Base-by-base conservation (phyloP, 164 flowering plant genomes). In the Chimonanthus salicifolius region DNA sequence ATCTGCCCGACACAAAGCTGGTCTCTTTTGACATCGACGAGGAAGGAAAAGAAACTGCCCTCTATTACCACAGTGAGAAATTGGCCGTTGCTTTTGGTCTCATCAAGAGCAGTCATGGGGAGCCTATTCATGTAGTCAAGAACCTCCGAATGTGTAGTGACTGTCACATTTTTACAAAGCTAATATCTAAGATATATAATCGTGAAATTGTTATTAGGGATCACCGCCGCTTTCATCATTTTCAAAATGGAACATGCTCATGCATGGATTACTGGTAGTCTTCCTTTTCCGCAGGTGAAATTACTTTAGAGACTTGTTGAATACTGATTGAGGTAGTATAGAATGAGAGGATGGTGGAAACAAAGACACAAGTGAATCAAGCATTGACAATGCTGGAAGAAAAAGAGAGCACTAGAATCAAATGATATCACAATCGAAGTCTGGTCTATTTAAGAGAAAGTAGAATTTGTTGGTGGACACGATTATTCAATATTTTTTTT, bases 131-230 rank as follows among this genome's bases (percentile, higher is more conserved):
- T 74, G 58, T 74, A 7, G 72, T 74, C 63, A 74, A 74, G 73
- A 74, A 74, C 72, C 67, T 74, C 11, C 67, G 77, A 2, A 74
- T 74, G 77, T 74, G 77, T 45, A 47, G 49, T 47, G 74, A 71
- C 49, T 76, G 78, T 48, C 78, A 71, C 65, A 70, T 58, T 66
- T 64, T 71, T 58, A 47, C 48, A 5, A 76, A 76, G 21, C 16
- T 76, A 20, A 69, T 71, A 3, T 76, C 71, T 4, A 15, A 65
- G 58, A 69, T 75, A 62, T 75, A 71, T 51, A 47, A 64, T n/a
- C 73, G 72, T 44, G 77, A 75, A 21, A 70, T 75, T 50, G 54
- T 75, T 75, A 64, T 69, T 16, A 64, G 77, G 46, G 77, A 75
- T 75, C 74, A 75, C 47, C 65, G 33, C 21, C 73, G 70, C 45